Evolutionary conservation across 2,329 filamentous ascomycete genomes (phyloP), one percentile per base, ranked within the genome.

Genomic region (Aspergillus sp.): DNA sequence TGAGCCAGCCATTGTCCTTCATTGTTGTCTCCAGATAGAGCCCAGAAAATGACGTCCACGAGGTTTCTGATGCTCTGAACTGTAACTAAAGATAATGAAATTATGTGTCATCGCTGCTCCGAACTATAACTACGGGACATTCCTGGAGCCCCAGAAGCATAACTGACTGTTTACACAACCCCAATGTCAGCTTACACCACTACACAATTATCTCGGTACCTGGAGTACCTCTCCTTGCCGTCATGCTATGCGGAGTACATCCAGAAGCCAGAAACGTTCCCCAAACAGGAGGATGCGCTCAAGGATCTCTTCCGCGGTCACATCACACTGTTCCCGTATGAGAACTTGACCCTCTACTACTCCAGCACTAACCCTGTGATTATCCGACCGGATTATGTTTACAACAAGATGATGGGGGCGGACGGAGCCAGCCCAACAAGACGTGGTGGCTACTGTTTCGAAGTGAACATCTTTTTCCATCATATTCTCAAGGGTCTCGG

Each of bases 391-490:
- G 68, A 77, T n/a, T 57, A 65, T 44, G 67, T 82, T 2, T 82
- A 77, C 60, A 52, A 68, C 14, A 84, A 83, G 58, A 73, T 82
- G 45, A 68, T 84, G 41, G 61, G 67, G 2, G 2, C 41, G 1
- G 47, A 40, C 1, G 47, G 51, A 3, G 43, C 40, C 1, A 13
- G 35, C 8, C 54, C 53, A 2, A 71, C 73, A 2, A 66, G 73
- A 14, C 66, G 76, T 2, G 83, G 83, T 16, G 82, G 83, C 0
- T 86, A 85, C 64, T 86, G 82, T 68, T 81, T 86, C 75, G 82
- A 85, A 61, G 74, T 75, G 22, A 79, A 73, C 49, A 73, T 82
- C 40, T 73, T 85, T 17, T 82, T 84, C 58, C 74, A 78, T 57
- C 72, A 81, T 56, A 65, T 82, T 11, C 70, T 84, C 4, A 68